Evolutionary conservation across 1,284 basidiomycete genomes (phyloP).

Genomic region (Clitocybe nebularis): DNA sequence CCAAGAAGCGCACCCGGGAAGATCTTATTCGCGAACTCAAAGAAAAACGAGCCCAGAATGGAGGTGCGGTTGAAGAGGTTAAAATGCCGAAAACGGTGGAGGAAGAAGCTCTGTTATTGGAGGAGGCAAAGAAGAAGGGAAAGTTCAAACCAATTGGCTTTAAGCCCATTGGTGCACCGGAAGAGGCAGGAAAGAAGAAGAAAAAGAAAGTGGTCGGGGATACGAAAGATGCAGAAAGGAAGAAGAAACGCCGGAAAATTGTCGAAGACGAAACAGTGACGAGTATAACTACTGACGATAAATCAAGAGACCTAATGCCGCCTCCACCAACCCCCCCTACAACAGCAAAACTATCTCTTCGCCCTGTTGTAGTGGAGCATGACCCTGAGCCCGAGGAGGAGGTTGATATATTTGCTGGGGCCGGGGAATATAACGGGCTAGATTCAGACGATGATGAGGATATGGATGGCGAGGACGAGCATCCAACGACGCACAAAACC

Average conservation of each 20-base stretch:
- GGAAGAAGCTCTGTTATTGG: conserved; percentile 31
- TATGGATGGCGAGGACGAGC: conserved; percentile 30
- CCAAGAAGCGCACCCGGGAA: conserved; percentile 67
- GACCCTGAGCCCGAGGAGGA: conserved; percentile 46
- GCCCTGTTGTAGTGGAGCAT: conserved; percentile 16
- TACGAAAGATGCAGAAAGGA: conserved; percentile 35
- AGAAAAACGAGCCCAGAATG: conserved; percentile 44
- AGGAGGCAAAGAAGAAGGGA: conserved; percentile 53
- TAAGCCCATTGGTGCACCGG: conserved; percentile 51
- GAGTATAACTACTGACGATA: conserved; percentile 8
- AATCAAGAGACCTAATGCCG: conserved; percentile 13
- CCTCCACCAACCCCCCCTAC: conserved; percentile 13
- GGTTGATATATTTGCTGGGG: conserved; percentile 82
- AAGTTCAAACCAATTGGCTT: conserved; percentile 83
- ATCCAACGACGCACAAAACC: conserved; percentile 4
- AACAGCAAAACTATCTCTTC: conserved; percentile 8
- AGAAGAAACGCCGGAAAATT: conserved; percentile 48
- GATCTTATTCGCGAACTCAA: conserved; percentile 75
- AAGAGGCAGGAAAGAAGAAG: conserved; percentile 52
- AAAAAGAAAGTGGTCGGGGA: conserved; percentile 41
- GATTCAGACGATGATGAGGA: conserved; percentile 57
- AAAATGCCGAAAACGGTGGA: conserved; percentile 20
- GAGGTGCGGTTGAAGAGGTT: conserved; percentile 16
- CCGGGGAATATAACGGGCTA: conserved; percentile 78
- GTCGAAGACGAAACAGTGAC: conserved; percentile 17